These are phyloP conservation scores for Dalechampia spathulata DNA, from an alignment of 441 rosid genomes.

Conservation along the genomic window DNA sequence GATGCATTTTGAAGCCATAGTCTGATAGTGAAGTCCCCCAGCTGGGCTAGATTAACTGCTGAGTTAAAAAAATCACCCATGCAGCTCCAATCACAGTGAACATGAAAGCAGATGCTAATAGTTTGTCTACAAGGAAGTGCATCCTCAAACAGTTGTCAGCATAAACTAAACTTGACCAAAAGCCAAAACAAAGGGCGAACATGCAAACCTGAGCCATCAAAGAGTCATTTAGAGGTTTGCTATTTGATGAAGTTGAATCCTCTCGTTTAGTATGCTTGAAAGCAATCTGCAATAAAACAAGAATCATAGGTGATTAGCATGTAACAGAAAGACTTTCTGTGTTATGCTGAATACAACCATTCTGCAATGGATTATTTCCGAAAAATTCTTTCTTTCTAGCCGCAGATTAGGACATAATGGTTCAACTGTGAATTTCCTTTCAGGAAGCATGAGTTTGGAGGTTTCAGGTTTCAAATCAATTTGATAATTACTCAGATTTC, in stretches of 20 bases:
- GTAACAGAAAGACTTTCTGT: not conserved
- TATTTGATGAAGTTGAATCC: conserved; percentile 31
- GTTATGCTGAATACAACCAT: not conserved
- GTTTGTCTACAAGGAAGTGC: not conserved
- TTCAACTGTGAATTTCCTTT: not conserved
- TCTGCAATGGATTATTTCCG: not conserved
- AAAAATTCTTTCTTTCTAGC: too few relatives aligned
- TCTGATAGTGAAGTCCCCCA: too few relatives aligned
- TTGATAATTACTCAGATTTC: too few relatives aligned
- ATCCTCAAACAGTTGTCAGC: not conserved
- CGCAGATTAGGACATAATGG: too few relatives aligned
- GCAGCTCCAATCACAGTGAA: not conserved
- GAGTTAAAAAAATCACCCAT: too few relatives aligned
- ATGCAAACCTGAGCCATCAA: conserved; percentile 58
- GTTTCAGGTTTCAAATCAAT: too few relatives aligned
- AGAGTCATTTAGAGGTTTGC: conserved; percentile 41
- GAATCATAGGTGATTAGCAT: conserved; percentile 4
- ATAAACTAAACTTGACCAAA: too few relatives aligned
- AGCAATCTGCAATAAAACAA: conserved; percentile 28
- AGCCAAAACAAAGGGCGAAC: not conserved
- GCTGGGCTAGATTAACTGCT: too few relatives aligned
- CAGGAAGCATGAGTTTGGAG: not conserved
- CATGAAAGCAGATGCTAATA: not conserved
- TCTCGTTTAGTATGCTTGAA: conserved; percentile 36
- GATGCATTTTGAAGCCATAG: too few relatives aligned